These are phyloP conservation scores for Hypomontagnella monticulosa DNA, from an alignment of 495 filamentous ascomycete species.

Conservation along the genomic window DNA sequence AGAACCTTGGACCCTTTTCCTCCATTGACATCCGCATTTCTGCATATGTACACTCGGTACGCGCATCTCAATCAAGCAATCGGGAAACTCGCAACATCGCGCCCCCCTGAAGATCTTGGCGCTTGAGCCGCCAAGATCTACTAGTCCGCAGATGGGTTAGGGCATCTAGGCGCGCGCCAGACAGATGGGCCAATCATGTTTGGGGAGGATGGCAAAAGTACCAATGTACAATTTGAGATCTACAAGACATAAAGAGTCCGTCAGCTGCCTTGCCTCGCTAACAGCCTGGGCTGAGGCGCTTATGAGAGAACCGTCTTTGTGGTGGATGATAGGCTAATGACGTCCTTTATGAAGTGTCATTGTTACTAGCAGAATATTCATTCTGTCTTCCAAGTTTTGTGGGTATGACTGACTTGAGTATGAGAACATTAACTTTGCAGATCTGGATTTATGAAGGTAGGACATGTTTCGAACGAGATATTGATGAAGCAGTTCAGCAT, in stretches of 20 bases:
- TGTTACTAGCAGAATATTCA: too few species aligned
- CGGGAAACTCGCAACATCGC: neutral
- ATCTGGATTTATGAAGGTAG: too few species aligned
- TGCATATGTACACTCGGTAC: too few species aligned
- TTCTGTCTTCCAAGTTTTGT: too few species aligned
- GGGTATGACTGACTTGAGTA: too few species aligned
- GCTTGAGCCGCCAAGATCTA: constrained; percentile 24
- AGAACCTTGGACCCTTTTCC: too few species aligned
- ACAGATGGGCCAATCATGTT: constrained; percentile 12
- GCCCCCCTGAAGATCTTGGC: constrained; percentile 41
- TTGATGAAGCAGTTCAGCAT: too few species aligned
- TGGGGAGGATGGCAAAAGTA: neutral
- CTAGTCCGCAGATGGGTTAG: constrained; percentile 32
- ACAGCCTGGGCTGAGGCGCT: neutral
- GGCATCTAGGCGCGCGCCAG: constrained; percentile 34
- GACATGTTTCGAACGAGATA: too few species aligned
- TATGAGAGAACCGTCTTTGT: constrained; percentile 6
- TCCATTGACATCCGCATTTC: too few species aligned
- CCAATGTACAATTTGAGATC: constrained; percentile 1
- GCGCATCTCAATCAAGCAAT: constrained; percentile 10
- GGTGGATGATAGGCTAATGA: neutral
- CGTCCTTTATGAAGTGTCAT: neutral
- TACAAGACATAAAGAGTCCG: neutral
- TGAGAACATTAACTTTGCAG: too few species aligned
- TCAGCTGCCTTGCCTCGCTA: neutral